These are phyloP conservation scores for Fagopyrum esculentum DNA, from an alignment of 148 eudicot genomes.

Conservation along the genomic window DNA sequence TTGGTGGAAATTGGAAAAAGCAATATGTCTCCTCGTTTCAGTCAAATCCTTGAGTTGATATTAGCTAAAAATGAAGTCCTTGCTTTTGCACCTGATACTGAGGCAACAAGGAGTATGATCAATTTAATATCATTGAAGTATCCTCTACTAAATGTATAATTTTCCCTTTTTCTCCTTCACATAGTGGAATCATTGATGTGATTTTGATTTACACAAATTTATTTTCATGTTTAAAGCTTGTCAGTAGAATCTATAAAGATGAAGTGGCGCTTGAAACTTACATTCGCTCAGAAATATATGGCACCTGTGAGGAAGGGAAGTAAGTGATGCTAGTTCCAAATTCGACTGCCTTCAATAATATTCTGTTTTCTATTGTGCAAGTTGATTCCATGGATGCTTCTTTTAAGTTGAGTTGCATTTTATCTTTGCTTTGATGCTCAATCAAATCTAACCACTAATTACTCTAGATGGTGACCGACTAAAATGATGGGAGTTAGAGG, in stretches of 20 bases:
- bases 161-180: neutral
- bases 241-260: conserved; percentile 61
- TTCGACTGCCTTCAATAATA: neutral
- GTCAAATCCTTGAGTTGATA: conserved; percentile 52
- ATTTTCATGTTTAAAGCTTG: conserved; percentile 39
- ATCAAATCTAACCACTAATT: neutral
- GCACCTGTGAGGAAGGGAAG: conserved; percentile 50
- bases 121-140: conserved; percentile 57
- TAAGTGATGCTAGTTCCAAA: conserved; percentile 30
- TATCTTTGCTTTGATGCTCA: neutral
- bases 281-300: conserved; percentile 69
- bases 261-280: conserved; percentile 86
- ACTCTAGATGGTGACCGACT: neutral
- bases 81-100: conserved; percentile 88
- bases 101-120: conserved; percentile 69
- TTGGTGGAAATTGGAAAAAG: conserved; percentile 83
- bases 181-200: conserved; percentile 3
- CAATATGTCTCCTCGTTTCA: conserved; percentile 57
- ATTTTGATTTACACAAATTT: conserved; percentile 10
- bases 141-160: conserved; percentile 71
- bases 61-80: conserved; percentile 50
- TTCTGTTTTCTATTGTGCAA: neutral
- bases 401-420: neutral
- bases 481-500: neutral
- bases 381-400: neutral